Base-by-base conservation (phyloP, 2,329 filamentous ascomycete genomes). In the Paraphaeosphaeria sporulosa region DNA sequence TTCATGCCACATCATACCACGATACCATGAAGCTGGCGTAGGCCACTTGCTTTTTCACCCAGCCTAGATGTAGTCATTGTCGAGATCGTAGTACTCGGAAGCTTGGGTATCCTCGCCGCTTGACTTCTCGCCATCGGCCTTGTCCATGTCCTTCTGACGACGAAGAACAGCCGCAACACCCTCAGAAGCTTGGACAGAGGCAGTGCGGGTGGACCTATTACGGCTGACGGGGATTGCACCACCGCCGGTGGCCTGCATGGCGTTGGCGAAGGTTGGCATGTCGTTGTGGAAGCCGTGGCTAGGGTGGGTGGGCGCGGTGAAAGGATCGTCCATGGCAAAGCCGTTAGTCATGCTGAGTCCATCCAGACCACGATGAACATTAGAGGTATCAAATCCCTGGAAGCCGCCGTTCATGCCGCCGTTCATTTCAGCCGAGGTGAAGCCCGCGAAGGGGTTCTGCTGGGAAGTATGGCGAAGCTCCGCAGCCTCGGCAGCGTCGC, bases 111-210 rank as follows among this genome's bases (percentile, higher is more conserved):
- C 59, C 36, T 62, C 60, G 2, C 40, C 56, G 19, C 47, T 49
- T 3, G 51, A 40, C 34, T 34, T 49, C 25, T 36, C 52, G 8
- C 40, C 60, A 46, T 44, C 17, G 4, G n/a, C 34, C n/a, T 53
- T 25, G 27, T 57, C 48, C 13, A 42, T 44, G 5, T 44, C 30
- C 55, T 61, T 57, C 50, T 59, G 47, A 12, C 42, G 34, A 4
- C 21, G 32, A 21, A 53, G 49, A n/a, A 19, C 43, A 1, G 54
- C 32, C 6, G 44, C 38, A 19, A 57, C 25, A 6, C 49, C 43
- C 42, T 59, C 59, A 9, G 47, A 53, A 15, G 60, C 60, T 19
- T 62, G 56, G 5, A 27, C 40, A 1, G 60, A 62, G 4, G 60
- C 60, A 36, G 58, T 51, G 34, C 60, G 56, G 15, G 40, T n/a